Percentiles rank a stretch among this genome's conserved stretches.
These are phyloP conservation scores for Exophiala bonariae DNA, from an alignment of 2,329 filamentous ascomycete species.

Conservation along the genomic window DNA sequence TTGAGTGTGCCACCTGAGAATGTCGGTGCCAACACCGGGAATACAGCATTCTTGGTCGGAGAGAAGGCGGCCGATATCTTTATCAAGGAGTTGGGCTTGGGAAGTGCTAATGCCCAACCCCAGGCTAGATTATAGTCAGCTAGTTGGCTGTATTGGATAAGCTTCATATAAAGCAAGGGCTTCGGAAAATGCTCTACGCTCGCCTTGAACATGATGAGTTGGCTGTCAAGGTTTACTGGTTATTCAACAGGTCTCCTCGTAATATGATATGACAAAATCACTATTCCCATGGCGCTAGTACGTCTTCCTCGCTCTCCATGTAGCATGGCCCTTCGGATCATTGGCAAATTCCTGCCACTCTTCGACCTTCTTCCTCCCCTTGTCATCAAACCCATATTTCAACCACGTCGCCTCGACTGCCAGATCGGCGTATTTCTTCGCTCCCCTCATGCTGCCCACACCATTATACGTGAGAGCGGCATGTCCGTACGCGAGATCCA, in stretches of 20 bases:
- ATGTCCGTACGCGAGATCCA: slow-evolving; percentile 3
- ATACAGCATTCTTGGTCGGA: slow-evolving; percentile 48
- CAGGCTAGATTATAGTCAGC: too few relatives aligned
- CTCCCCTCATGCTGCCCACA: neutral
- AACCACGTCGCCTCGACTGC: neutral
- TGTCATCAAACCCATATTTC: slow-evolving; percentile 1
- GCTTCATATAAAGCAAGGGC: too few relatives aligned
- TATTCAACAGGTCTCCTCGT: too few relatives aligned
- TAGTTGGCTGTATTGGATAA: too few relatives aligned
- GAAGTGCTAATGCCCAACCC: neutral
- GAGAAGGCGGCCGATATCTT: slow-evolving; percentile 41
- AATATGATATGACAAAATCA: too few relatives aligned
- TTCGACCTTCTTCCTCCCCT: neutral
- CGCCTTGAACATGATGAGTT: too few relatives aligned
- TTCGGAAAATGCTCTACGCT: too few relatives aligned
- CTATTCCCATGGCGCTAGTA: too few relatives aligned
- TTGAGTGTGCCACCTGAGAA: slow-evolving; percentile 31
- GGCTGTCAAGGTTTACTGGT: too few relatives aligned
- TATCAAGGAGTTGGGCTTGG: slow-evolving; percentile 32
- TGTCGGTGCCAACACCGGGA: slow-evolving; percentile 45
- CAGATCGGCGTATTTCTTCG: neutral
- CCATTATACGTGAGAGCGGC: slow-evolving; percentile 1
- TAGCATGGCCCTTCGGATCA: neutral
- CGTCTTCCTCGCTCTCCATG: slow-evolving; percentile 4
- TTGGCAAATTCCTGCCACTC: slow-evolving; percentile 3